Conservation (phyloP, 371 early-diverging fungal species). For the Apophysomyces sp. region DNA sequence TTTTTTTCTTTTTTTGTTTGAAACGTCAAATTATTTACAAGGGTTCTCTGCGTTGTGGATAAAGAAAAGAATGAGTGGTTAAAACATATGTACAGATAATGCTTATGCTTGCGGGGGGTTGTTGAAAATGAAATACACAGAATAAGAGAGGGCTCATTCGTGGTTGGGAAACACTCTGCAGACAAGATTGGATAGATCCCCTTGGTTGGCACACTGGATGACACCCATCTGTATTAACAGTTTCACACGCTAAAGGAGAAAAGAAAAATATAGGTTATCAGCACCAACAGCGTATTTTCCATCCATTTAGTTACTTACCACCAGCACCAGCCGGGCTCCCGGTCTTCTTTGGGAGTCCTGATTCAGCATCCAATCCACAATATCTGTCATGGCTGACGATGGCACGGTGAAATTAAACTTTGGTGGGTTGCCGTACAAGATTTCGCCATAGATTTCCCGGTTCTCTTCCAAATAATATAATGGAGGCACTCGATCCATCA, state of each 20-base stretch:
- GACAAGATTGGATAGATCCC: slow-evolving; percentile 40
- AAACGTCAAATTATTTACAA: neutral
- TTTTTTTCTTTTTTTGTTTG: too few species aligned
- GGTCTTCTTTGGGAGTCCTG: slow-evolving; percentile 36
- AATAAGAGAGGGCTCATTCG: neutral
- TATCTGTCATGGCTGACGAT: slow-evolving; percentile 27
- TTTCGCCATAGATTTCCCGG: slow-evolving; percentile 44
- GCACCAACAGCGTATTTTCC: neutral
- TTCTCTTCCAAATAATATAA: slow-evolving; percentile 45
- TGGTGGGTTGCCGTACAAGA: slow-evolving; percentile 43
- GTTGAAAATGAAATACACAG: neutral
- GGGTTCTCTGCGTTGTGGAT: neutral
- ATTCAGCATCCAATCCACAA: slow-evolving; percentile 45
- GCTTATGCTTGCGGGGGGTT: neutral
- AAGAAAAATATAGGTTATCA: neutral
- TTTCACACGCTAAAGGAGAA: slow-evolving; percentile 25
- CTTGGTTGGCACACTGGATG: slow-evolving; percentile 36
- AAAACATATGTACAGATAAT: neutral
- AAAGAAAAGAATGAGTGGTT: neutral
- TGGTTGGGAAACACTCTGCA: slow-evolving; percentile 41
- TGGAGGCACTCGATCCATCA: slow-evolving; percentile 58
- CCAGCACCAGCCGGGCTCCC: slow-evolving; percentile 34
- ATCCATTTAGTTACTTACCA: slow-evolving; percentile 16
- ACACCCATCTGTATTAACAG: slow-evolving; percentile 23
- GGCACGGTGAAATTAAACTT: slow-evolving; percentile 45